These are phyloP conservation scores for Kwoniella sp. DNA, from an alignment of 768 basidiomycete species.

Conservation along the genomic window DNA sequence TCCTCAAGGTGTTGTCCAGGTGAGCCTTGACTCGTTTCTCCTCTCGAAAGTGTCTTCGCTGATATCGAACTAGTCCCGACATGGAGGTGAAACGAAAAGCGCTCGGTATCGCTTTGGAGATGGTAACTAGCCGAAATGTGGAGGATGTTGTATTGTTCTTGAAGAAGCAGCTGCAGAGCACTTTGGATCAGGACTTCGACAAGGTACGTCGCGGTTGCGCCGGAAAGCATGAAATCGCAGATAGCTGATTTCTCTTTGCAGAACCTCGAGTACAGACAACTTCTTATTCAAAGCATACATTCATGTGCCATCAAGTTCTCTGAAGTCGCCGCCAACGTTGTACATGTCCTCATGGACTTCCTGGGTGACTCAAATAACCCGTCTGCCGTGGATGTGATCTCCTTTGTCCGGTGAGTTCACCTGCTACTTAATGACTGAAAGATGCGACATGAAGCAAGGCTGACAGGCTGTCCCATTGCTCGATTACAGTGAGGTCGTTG, in stretches of 20 bases:
- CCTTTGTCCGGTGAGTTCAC: conserved; percentile 67
- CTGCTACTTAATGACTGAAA: conserved; percentile 17
- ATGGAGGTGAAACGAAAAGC: conserved; percentile 96
- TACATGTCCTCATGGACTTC: conserved; percentile 64
- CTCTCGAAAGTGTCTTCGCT: background rate
- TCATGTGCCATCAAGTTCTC: conserved; percentile 94
- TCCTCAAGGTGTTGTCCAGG: conserved; percentile 87
- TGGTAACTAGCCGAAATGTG: conserved; percentile 91
- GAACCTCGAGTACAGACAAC: conserved; percentile 92
- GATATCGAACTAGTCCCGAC: conserved; percentile 66
- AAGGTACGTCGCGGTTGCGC: conserved; percentile 68
- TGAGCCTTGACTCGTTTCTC: conserved; percentile 45
- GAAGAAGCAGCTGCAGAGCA: conserved; percentile 95
- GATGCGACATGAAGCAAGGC: background rate
- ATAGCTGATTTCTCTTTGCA: conserved; percentile 48
- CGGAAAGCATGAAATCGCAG: background rate
- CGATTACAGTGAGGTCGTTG: conserved; percentile 77
- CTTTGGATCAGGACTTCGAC: conserved; percentile 87
- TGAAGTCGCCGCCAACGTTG: conserved; percentile 92
- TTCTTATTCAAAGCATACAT: conserved; percentile 96
- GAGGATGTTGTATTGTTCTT: conserved; percentile 95
- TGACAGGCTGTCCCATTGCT: conserved; percentile 7
- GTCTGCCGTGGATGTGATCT: conserved; percentile 90
- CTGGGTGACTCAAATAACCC: conserved; percentile 92
- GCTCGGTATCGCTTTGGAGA: conserved; percentile 80